These are phyloP conservation scores for Aspergillus hancockii DNA, from an alignment of 495 filamentous ascomycete species.

Conservation along the genomic window DNA sequence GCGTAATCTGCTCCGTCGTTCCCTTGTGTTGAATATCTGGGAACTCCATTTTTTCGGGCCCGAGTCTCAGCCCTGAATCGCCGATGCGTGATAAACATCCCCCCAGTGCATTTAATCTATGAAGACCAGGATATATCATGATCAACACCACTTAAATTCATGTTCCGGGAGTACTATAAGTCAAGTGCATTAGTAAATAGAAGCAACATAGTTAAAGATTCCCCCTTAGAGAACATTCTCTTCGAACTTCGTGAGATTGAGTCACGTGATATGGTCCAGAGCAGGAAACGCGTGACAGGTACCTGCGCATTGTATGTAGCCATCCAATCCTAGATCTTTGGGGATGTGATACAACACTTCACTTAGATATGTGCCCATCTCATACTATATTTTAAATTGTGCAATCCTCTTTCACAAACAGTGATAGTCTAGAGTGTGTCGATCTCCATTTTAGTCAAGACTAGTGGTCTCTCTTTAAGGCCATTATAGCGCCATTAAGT, in stretches of 20 bases:
- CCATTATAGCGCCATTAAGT: not conserved
- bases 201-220: not conserved
- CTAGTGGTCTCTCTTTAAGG: not conserved
- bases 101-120: not conserved
- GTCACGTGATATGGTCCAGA: not conserved
- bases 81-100: not conserved
- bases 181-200: too few relatives aligned
- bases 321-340: too few relatives aligned
- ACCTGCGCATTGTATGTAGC: not conserved
- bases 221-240: not conserved
- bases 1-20: not conserved
- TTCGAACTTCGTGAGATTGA: not conserved
- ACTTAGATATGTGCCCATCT: too few relatives aligned
- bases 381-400: not conserved
- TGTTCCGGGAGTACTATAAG: not conserved
- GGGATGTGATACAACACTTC: too few relatives aligned
- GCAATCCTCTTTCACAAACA: not conserved
- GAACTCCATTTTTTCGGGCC: slow-evolving; percentile 2
- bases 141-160: not conserved
- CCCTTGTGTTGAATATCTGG: not conserved
- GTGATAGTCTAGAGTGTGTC: not conserved
- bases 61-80: slow-evolving; percentile 8
- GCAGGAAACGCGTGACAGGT: not conserved
- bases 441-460: not conserved
- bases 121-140: not conserved